Evolutionary conservation across 1,284 basidiomycete genomes (phyloP).

Genomic region (Pholiota adiposa): DNA sequence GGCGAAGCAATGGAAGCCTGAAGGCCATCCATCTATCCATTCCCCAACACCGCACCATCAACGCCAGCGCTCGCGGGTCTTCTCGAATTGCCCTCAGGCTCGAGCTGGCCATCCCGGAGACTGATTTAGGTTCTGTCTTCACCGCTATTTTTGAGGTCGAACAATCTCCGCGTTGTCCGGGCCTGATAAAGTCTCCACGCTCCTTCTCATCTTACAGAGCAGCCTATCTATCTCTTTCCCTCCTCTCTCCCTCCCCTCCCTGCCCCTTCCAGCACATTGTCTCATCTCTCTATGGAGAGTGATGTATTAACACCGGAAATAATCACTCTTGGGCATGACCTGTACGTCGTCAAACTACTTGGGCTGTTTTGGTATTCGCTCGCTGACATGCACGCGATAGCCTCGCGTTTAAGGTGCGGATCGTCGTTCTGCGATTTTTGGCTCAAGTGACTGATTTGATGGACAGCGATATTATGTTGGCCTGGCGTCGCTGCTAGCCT

Average conservation of each 20-base stretch:
- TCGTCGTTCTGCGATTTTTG: neutral
- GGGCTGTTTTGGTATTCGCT: neutral
- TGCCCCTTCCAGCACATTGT: too few relatives aligned
- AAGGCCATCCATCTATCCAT: too few relatives aligned
- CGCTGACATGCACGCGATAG: neutral
- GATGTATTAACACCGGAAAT: conserved; percentile 9
- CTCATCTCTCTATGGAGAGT: neutral
- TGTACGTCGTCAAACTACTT: conserved; percentile 5
- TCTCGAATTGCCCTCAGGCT: too few relatives aligned
- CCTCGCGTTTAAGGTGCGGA: conserved; percentile 16
- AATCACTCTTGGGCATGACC: conserved; percentile 16
- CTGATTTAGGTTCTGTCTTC: neutral
- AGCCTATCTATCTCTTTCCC: neutral
- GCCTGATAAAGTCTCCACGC: neutral
- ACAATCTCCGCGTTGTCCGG: neutral
- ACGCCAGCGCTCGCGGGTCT: too few relatives aligned
- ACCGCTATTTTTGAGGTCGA: neutral
- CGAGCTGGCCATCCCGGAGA: too few relatives aligned
- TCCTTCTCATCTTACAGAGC: neutral
- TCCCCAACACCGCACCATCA: too few relatives aligned
- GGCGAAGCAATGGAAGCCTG: too few relatives aligned
- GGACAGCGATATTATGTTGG: conserved; percentile 28
- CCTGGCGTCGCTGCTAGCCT: conserved; percentile 27
- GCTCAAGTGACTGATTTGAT: neutral
- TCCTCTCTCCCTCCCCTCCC: too few relatives aligned